Percentiles rank a stretch among this genome's conserved stretches.
Evolutionary conservation across 2,329 filamentous ascomycete genomes (phyloP).

Genomic region (Colletotrichum sp.): DNA sequence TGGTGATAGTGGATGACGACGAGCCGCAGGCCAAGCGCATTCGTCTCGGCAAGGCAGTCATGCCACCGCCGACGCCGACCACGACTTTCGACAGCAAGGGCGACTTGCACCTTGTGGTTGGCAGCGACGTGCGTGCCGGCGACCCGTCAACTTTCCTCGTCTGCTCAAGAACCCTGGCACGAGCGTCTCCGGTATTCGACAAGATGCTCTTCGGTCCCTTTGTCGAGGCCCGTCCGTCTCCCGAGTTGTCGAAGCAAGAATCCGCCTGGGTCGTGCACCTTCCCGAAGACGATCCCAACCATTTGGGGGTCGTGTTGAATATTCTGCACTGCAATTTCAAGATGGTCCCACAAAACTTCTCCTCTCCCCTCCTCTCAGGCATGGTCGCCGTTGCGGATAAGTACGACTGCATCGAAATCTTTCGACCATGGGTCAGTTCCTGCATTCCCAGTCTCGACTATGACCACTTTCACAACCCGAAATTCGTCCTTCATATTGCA

Average conservation of each 20-base stretch:
- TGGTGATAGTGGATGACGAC: background rate
- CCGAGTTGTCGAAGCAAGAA: background rate
- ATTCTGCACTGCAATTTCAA: slow-evolving; percentile 33
- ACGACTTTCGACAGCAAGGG: background rate
- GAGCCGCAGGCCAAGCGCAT: background rate
- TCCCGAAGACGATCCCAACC: slow-evolving; percentile 31
- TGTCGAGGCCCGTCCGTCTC: slow-evolving; percentile 17
- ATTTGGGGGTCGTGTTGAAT: slow-evolving; percentile 30
- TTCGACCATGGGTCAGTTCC: too few species aligned
- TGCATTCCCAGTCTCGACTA: too few species aligned
- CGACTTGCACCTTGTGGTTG: background rate
- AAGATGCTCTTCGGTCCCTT: slow-evolving; percentile 31
- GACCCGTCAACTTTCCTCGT: slow-evolving; percentile 16
- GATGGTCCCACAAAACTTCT: slow-evolving; percentile 23
- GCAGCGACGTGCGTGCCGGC: background rate
- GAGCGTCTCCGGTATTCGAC: slow-evolving; percentile 30
- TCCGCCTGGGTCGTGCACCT: slow-evolving; percentile 30
- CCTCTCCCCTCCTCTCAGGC: slow-evolving; percentile 22
- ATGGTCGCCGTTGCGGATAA: slow-evolving; percentile 32
- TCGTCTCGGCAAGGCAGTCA: background rate
- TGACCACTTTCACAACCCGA: too few species aligned
- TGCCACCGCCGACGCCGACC: background rate
- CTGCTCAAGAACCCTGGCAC: slow-evolving; percentile 28
- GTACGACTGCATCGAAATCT: slow-evolving; percentile 26
- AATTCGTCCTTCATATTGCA: too few species aligned